These are phyloP conservation scores for Phycomyces nitens DNA, from an alignment of 192 early-diverging fungal species.

Conservation along the genomic window DNA sequence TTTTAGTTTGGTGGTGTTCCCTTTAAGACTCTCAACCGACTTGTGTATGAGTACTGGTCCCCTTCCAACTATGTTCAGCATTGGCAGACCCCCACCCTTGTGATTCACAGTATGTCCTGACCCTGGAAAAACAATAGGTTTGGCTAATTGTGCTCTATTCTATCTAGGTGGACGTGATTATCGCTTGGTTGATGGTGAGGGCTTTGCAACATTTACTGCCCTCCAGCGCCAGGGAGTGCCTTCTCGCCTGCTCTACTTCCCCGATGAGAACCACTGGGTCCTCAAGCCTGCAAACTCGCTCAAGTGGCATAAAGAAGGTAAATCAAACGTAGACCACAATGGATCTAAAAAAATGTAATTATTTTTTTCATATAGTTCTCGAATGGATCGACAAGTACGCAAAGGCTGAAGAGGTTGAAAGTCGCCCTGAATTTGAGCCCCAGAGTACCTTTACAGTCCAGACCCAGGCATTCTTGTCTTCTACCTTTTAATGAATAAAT, in stretches of 20 bases:
- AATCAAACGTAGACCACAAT: not conserved
- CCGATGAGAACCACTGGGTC: slow-evolving; percentile 63
- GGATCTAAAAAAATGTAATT: not conserved
- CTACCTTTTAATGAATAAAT: too few relatives aligned
- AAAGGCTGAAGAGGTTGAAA: not conserved
- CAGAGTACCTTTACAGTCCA: not conserved
- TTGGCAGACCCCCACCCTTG: slow-evolving; percentile 76
- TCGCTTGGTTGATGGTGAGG: slow-evolving; percentile 68
- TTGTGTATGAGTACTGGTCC: slow-evolving; percentile 62
- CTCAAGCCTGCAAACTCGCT: slow-evolving; percentile 74
- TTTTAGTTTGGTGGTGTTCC: slow-evolving; percentile 65
- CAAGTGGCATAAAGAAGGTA: slow-evolving; percentile 67
- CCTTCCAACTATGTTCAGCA: slow-evolving; percentile 65
- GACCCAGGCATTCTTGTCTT: not conserved
- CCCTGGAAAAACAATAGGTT: too few relatives aligned
- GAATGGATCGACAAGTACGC: slow-evolving; percentile 18
- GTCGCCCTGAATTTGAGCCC: not conserved
- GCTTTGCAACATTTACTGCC: slow-evolving; percentile 69
- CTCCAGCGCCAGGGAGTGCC: slow-evolving; percentile 70
- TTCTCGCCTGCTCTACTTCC: slow-evolving; percentile 70
- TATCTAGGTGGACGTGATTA: slow-evolving; percentile 56
- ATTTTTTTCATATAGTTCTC: slow-evolving; percentile 7
- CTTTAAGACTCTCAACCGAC: slow-evolving; percentile 43
- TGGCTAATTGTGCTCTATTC: too few relatives aligned
- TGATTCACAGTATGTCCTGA: slow-evolving; percentile 60